A percentile compares a stretch with the other conserved stretches of the same genome.
These are phyloP conservation scores for Podila minutissima DNA, from an alignment of 192 early-diverging fungal species.

Conservation along the genomic window DNA sequence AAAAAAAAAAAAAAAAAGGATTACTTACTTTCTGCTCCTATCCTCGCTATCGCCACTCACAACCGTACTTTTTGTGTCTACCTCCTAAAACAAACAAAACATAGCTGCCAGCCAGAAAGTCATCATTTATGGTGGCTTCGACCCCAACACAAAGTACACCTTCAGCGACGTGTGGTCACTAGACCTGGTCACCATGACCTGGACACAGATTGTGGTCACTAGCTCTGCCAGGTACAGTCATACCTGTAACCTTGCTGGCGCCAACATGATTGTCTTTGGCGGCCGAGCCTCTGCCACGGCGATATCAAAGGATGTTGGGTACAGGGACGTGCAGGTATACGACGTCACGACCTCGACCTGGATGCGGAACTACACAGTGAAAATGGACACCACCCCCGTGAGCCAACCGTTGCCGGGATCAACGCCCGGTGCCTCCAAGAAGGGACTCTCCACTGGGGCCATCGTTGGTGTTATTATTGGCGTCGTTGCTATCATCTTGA, in stretches of 20 bases:
- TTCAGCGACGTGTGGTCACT: conserved; percentile 31
- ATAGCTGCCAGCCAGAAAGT: conserved; percentile 33
- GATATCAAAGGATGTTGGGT: conserved; percentile 6
- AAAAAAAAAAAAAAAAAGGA: conserved; percentile 1
- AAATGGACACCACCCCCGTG: conserved; percentile 19
- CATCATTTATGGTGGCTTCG: conserved; percentile 38
- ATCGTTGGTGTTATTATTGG: conserved; percentile 26
- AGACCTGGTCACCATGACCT: conserved; percentile 37
- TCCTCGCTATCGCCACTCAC: too few relatives aligned
- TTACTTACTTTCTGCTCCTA: not conserved
- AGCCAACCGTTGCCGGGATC: conserved; percentile 15
- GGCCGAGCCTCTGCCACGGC: conserved; percentile 1
- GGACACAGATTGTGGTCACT: conserved; percentile 17
- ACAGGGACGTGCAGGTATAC: conserved; percentile 34
- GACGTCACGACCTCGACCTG: conserved; percentile 22
- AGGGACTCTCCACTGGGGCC: conserved; percentile 12
- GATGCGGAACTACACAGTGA: conserved; percentile 17
- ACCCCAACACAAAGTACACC: conserved; percentile 11
- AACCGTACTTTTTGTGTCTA: not conserved
- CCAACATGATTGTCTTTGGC: conserved; percentile 43
- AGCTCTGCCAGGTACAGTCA: conserved; percentile 19
- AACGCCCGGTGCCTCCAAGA: not conserved
- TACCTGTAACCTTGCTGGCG: conserved; percentile 40
- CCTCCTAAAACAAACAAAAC: not conserved
- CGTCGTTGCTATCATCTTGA: conserved; percentile 1